A percentile compares a stretch with the other conserved stretches of the same genome.
Evolutionary conservation across 2,329 filamentous ascomycete species (phyloP).

Genomic region (Fusarium kyushuense): DNA sequence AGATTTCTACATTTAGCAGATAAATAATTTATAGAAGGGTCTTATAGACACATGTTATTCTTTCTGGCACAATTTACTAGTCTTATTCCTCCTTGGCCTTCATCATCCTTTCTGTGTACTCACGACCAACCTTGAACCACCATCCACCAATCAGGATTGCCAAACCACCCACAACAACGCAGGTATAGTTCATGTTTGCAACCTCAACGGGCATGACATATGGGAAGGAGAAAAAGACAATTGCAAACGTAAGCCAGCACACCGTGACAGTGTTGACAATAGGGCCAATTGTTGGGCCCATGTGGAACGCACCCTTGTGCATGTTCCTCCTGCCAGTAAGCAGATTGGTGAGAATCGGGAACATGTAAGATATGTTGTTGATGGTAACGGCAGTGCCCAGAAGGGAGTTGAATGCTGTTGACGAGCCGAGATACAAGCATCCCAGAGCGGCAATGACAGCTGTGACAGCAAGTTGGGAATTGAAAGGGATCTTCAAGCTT

Average conservation of each 20-base stretch:
- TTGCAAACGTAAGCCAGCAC: slow-evolving; percentile 3
- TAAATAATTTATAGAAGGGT: too few species aligned
- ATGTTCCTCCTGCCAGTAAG: slow-evolving; percentile 5
- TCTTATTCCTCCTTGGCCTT: too few species aligned
- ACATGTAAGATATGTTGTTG: slow-evolving; percentile 16
- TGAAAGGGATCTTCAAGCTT: slow-evolving; percentile 4
- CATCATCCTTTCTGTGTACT: neutral
- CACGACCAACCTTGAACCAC: neutral
- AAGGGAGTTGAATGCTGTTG: slow-evolving; percentile 15
- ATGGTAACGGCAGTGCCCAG: slow-evolving; percentile 4
- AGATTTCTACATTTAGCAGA: neutral
- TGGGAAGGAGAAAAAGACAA: slow-evolving; percentile 13
- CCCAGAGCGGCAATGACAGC: slow-evolving; percentile 3
- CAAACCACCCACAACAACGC: slow-evolving; percentile 5
- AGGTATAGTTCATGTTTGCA: slow-evolving; percentile 22
- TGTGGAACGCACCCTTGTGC: slow-evolving; percentile 11
- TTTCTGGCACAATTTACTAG: too few species aligned
- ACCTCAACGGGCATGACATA: slow-evolving; percentile 15
- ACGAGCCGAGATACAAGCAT: slow-evolving; percentile 9
- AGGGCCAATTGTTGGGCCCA: neutral
- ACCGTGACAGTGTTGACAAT: slow-evolving; percentile 7
- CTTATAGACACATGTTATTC: too few species aligned
- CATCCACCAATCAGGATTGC: neutral
- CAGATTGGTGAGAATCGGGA: slow-evolving; percentile 5
- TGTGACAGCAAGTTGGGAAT: neutral